phyloP scores from a whole-genome alignment of 176 grass and related monocot genomes.

The Triticum timopheevii region DNA sequence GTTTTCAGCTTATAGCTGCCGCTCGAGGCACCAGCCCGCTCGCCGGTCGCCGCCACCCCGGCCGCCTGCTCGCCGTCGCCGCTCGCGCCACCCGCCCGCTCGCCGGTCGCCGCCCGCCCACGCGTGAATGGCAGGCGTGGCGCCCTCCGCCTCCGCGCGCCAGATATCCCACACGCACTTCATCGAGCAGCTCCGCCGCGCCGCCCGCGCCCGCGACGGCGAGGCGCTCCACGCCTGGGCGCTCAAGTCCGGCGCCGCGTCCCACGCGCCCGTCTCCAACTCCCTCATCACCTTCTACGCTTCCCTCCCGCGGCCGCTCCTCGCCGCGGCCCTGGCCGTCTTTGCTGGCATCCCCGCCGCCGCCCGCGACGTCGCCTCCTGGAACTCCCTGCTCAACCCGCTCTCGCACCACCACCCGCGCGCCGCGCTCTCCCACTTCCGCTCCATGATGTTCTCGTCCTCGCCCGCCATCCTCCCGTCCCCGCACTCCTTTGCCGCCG shows the following conservation, averaged over 20 bases:
- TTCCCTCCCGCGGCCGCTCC: slow-evolving; percentile 38
- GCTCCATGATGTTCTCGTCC: slow-evolving; percentile 44
- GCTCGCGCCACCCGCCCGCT: too few species aligned
- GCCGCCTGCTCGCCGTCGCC: too few species aligned
- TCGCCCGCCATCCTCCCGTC: slow-evolving; percentile 41
- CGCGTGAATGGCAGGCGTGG: slow-evolving; percentile 19
- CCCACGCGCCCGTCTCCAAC: slow-evolving; percentile 60
- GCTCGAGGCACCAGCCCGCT: too few species aligned
- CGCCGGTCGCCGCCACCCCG: too few species aligned
- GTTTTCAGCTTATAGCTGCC: too few species aligned
- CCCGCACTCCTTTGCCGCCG: slow-evolving; percentile 52
- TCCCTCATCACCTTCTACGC: slow-evolving; percentile 68
- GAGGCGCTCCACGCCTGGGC: slow-evolving; percentile 53
- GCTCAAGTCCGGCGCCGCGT: slow-evolving; percentile 52
- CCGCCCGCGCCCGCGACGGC: slow-evolving; percentile 25
- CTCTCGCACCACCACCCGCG: slow-evolving; percentile 38
- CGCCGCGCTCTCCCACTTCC: slow-evolving; percentile 43
- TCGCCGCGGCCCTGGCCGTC: slow-evolving; percentile 31
- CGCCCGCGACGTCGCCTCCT: slow-evolving; percentile 51
- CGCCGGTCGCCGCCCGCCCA: too few species aligned
- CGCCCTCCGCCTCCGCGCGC: not conserved
- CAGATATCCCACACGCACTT: slow-evolving; percentile 41
- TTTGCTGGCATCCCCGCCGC: slow-evolving; percentile 39
- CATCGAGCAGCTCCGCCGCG: slow-evolving; percentile 40
- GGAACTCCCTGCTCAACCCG: slow-evolving; percentile 75